Evolutionary conservation across 306 rosid species (phyloP).

Genomic region (Neltuma alba): DNA sequence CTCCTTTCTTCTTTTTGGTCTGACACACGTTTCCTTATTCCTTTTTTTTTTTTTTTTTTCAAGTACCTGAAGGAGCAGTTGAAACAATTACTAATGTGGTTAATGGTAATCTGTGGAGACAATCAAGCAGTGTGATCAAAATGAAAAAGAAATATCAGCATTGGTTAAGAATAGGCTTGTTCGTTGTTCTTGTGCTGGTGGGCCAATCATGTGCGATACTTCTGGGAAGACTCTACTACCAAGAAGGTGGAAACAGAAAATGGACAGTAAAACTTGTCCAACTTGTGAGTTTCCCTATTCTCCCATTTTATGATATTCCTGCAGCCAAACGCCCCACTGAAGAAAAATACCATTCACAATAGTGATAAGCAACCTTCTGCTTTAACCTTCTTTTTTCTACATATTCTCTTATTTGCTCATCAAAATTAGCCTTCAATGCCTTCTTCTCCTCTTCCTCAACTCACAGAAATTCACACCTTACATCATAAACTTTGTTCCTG

Average conservation of each 20-base stretch:
- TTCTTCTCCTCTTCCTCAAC: constrained; percentile 63
- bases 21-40: too few species aligned
- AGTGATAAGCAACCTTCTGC: constrained; percentile 31
- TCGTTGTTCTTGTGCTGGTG: constrained; percentile 25
- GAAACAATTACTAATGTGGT: background rate
- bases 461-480: constrained; percentile 56
- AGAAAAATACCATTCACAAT: background rate
- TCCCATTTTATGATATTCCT: constrained; percentile 32
- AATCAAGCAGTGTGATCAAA: background rate
- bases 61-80: background rate
- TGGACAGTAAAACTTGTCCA: constrained; percentile 43
- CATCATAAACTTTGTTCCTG: constrained; percentile 51
- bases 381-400: constrained; percentile 58
- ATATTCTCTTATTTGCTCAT: constrained; percentile 51
- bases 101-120: background rate
- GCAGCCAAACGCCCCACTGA: constrained; percentile 27
- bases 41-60: too few species aligned
- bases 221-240: constrained; percentile 44
- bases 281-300: constrained; percentile 44
- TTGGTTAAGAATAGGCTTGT: constrained; percentile 38
- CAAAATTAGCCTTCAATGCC: constrained; percentile 60
- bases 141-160: constrained; percentile 5
- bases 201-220: constrained; percentile 43
- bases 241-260: constrained; percentile 46
- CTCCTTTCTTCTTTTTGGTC: too few species aligned